Conservation (phyloP, 2,329 filamentous ascomycete genomes). For the Calonectria multiphialidica region DNA sequence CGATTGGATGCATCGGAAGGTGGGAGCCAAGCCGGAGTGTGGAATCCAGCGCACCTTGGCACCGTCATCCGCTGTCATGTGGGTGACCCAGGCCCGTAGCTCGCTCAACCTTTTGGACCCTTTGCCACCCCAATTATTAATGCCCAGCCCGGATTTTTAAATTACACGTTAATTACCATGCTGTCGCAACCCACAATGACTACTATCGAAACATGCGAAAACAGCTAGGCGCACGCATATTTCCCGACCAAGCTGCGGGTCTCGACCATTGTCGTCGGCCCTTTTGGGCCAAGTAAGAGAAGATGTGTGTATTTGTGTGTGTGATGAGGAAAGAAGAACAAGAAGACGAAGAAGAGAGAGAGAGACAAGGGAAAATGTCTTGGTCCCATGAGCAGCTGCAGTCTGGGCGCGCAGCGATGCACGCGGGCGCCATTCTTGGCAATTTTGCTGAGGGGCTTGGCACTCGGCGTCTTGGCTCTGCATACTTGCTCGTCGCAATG, state of each 20-base stretch:
- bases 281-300: background rate
- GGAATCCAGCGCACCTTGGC: background rate
- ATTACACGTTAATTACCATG: background rate
- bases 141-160: constrained; percentile 1
- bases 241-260: background rate
- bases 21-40: background rate
- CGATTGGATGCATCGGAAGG: background rate
- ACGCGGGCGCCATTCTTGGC: constrained; percentile 11
- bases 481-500: background rate
- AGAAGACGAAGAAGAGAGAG: background rate
- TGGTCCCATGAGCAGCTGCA: background rate
- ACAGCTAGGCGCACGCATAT: background rate
- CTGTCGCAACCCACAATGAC: background rate
- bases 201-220: background rate
- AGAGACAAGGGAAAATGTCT: background rate
- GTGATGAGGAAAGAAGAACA: too few relatives aligned
- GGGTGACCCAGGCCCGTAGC: background rate
- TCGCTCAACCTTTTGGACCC: background rate
- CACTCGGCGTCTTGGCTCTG: constrained; percentile 3
- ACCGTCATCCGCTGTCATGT: background rate
- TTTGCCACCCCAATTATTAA: background rate
- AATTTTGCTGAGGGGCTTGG: constrained; percentile 1
- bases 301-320: too few relatives aligned
- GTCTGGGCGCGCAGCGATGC: background rate
- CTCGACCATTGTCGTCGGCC: background rate